These are phyloP conservation scores for Coemansia sp. DNA, from an alignment of 192 early-diverging fungal genomes.

Conservation along the genomic window DNA sequence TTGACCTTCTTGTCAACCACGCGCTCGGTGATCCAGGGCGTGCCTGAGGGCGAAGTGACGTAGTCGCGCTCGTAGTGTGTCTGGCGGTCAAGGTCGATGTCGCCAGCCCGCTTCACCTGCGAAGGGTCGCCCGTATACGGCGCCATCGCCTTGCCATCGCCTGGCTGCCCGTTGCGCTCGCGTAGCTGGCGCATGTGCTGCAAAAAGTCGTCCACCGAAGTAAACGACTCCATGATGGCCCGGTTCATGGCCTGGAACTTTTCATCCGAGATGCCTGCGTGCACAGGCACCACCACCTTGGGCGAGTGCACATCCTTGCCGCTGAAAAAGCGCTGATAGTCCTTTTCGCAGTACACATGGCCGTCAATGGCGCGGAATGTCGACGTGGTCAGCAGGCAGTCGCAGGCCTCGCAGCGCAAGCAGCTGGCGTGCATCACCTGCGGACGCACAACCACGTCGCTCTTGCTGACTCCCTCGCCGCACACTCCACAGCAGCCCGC, in stretches of 20 bases:
- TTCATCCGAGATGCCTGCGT: conserved; percentile 40
- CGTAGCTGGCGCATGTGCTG: conserved; percentile 52
- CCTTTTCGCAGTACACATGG: conserved; percentile 51
- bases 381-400: conserved; percentile 48
- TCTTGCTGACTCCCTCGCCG: conserved; percentile 36
- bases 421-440: conserved; percentile 54
- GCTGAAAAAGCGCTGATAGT: conserved; percentile 44
- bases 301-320: background rate
- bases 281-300: conserved; percentile 22
- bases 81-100: conserved; percentile 47
- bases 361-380: conserved; percentile 52
- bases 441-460: conserved; percentile 46
- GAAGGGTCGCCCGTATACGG: conserved; percentile 30
- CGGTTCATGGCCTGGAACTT: conserved; percentile 46
- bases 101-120: conserved; percentile 40
- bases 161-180: conserved; percentile 18
- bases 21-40: conserved; percentile 53
- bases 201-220: conserved; percentile 54
- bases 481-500: conserved; percentile 50
- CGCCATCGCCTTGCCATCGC: background rate
- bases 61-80: conserved; percentile 54
- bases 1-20: conserved; percentile 52
- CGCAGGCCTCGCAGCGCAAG: conserved; percentile 52
- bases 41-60: conserved; percentile 46
- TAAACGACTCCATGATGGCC: conserved; percentile 55